Evolutionary conservation across 345 rosid species (phyloP), one percentile per base, ranked within the genome.

Genomic region (Combretum micranthum): DNA sequence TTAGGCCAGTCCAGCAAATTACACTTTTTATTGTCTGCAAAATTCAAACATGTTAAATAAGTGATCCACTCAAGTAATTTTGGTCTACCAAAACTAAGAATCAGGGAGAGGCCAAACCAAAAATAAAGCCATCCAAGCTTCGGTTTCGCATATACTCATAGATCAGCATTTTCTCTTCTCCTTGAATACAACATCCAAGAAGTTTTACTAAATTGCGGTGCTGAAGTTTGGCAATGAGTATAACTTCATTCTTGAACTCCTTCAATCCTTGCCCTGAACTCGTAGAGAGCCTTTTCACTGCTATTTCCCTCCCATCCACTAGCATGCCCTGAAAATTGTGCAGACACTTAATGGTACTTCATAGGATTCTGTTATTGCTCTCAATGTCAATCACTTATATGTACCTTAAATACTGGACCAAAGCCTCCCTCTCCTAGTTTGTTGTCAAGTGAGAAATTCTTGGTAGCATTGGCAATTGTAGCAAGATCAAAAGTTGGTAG

Each of bases 151-250:
- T 57, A 61, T 60, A 64, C 37, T 72, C 76, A 9, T 72, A 72
- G 23, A 72, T 22, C 5, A 72, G 63, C 60, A 72, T n/a, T 51
- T 42, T 71, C 47, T 71, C 68, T n/a, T 58, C 59, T 52, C 56
- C 63, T 46, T 72, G 49, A 37, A 59, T 58, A 62, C 76, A 67
- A 44, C 46, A 72, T 8, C 76, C 76, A 4, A 63, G 62, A 64
- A 80, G 77, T 54, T 61, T 70, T 17, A 77, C 85, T 19, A 80
- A 75, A 53, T 80, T 80, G 20, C 77, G 67, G 53, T 77, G 83
- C 46, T 77, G 86, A 57, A 80, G 77, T 59, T 77, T 77, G 12
- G 78, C 75, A 4, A 80, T 72, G 23, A 75, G 44, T 18, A 49
- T 68, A 2, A 69, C 80, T 51, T 80, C 82, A 17, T 71, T 81